These are phyloP conservation scores for Phytophthora boehmeriae DNA, from an alignment of 352 stramenopile genomes.

Conservation along the genomic window DNA sequence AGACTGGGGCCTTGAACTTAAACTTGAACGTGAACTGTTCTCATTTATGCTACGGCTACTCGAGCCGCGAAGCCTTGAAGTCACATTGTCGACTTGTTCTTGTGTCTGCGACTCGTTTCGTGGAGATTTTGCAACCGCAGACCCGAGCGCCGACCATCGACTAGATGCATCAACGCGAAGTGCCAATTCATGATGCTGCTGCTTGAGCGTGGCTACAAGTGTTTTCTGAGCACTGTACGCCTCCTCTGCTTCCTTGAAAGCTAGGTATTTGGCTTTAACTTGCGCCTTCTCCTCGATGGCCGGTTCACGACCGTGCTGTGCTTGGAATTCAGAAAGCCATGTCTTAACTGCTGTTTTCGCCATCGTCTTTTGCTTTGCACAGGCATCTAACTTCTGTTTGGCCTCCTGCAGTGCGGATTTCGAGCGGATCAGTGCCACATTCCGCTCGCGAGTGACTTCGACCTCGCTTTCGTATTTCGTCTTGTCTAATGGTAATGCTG, in stretches of 20 bases:
- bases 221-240: slow-evolving; percentile 52
- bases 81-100: slow-evolving; percentile 1
- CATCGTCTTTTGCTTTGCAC: slow-evolving; percentile 49
- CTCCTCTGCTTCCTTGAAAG: slow-evolving; percentile 77
- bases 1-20: slow-evolving; percentile 12
- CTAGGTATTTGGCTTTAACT: slow-evolving; percentile 77
- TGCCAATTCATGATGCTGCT: slow-evolving; percentile 48
- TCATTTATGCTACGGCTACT: slow-evolving; percentile 10
- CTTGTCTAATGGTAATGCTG: slow-evolving; percentile 25
- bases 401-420: slow-evolving; percentile 41
- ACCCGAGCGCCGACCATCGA: slow-evolving; percentile 53
- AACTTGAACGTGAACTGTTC: slow-evolving; percentile 13
- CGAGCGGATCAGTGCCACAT: slow-evolving; percentile 48
- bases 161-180: slow-evolving; percentile 54
- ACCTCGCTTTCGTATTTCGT: slow-evolving; percentile 52
- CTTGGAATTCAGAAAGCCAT: slow-evolving; percentile 68
- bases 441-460: slow-evolving; percentile 47
- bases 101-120: slow-evolving; percentile 6
- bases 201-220: slow-evolving; percentile 42
- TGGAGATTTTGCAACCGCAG: slow-evolving; percentile 20
- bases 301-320: slow-evolving; percentile 50
- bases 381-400: slow-evolving; percentile 41
- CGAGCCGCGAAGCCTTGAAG: neutral
- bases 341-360: slow-evolving; percentile 68
- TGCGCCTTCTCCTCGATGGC: slow-evolving; percentile 81